Conservation (phyloP, 2,329 filamentous ascomycete genomes). For the Pseudogymnoascus sp. region DNA sequence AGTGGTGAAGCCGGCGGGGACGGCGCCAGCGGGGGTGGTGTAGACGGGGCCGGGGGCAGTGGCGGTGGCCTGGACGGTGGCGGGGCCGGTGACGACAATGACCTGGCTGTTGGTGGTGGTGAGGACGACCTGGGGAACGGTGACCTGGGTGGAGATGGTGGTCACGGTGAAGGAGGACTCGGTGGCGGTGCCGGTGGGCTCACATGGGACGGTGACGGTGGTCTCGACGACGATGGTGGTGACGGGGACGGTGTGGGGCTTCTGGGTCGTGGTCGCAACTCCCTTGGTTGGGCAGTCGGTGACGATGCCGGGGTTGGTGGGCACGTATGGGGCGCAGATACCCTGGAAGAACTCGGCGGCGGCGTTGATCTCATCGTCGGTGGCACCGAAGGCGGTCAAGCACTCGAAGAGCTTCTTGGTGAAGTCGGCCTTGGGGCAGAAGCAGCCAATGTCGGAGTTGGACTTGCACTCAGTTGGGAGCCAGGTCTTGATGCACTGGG, state of each 20-base stretch:
- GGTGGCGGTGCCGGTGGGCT: conserved; percentile 38
- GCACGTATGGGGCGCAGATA: conserved; percentile 72
- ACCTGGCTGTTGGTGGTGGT: conserved; percentile 15
- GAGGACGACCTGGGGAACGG: conserved; percentile 48
- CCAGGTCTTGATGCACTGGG: conserved; percentile 90
- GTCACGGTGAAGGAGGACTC: conserved; percentile 44
- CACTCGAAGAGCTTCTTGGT: conserved; percentile 75
- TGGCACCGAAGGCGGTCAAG: conserved; percentile 67
- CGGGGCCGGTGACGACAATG: background rate
- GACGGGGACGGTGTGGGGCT: conserved; percentile 33
- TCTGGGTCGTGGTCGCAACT: conserved; percentile 46
- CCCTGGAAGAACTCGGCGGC: conserved; percentile 83
- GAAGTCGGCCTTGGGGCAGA: conserved; percentile 74
- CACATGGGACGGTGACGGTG: conserved; percentile 45
- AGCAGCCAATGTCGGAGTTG: conserved; percentile 79
- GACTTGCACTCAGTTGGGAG: conserved; percentile 68
- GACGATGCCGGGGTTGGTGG: conserved; percentile 76
- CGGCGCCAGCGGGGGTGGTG: background rate
- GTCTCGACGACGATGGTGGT: conserved; percentile 43
- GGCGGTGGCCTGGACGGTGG: background rate
- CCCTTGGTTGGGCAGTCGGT: conserved; percentile 48
- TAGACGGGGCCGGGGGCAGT: background rate
- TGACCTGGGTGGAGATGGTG: conserved; percentile 40
- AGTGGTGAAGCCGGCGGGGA: background rate
- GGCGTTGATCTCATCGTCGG: conserved; percentile 57